phyloP scores from a whole-genome alignment of 768 basidiomycete genomes.

The Ephemerocybe angulata region DNA sequence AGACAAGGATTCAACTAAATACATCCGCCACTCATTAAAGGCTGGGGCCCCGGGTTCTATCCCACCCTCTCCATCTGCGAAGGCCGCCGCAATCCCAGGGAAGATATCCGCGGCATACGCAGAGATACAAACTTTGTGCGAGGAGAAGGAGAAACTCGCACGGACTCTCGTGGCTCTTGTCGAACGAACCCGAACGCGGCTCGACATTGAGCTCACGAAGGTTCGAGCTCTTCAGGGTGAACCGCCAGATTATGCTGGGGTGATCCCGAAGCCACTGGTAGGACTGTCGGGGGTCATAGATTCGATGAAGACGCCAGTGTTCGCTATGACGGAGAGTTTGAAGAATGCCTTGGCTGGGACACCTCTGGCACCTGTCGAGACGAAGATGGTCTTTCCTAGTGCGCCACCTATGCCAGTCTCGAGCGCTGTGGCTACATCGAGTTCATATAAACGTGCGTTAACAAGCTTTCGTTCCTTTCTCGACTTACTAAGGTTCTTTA shows the following conservation, averaged over 20 bases:
- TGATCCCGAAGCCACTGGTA: not conserved
- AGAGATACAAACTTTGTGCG: conserved; percentile 42
- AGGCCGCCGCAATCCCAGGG: conserved; percentile 33
- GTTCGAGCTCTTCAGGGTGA: conserved; percentile 52
- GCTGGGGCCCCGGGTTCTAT: conserved; percentile 20
- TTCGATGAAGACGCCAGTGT: conserved; percentile 29
- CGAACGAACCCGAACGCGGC: conserved; percentile 41
- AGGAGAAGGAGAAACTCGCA: conserved; percentile 45
- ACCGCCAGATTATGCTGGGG: conserved; percentile 22
- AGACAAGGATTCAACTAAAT: conserved; percentile 46
- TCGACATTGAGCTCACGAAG: conserved; percentile 48
- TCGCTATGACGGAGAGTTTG: conserved; percentile 43
- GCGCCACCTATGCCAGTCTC: not conserved
- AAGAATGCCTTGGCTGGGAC: conserved; percentile 35
- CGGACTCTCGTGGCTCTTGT: conserved; percentile 49
- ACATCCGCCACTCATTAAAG: conserved; percentile 46
- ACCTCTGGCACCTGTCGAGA: conserved; percentile 25
- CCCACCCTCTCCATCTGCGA: conserved; percentile 36
- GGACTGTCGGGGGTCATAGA: not conserved
- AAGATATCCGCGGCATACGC: conserved; percentile 43
- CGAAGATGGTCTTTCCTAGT: not conserved
- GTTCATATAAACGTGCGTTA: conserved; percentile 8
- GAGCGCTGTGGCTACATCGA: not conserved
- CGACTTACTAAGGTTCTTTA: not conserved
- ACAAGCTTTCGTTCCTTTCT: not conserved